phyloP scores from a whole-genome alignment of 768 basidiomycete genomes.

The Sarcomyxa edulis region DNA sequence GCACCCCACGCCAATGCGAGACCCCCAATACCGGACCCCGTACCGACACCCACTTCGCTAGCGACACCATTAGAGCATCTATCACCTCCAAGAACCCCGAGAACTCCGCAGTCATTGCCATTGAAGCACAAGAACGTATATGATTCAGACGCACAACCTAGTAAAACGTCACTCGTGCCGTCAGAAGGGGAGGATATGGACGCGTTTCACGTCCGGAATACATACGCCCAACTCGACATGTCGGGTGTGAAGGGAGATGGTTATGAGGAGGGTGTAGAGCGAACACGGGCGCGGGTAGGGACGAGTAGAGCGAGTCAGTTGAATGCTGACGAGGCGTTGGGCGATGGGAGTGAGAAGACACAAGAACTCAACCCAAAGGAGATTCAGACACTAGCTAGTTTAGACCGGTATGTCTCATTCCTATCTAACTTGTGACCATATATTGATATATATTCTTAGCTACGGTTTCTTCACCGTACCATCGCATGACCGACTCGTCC shows the following conservation, averaged over 20 bases:
- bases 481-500: conserved; percentile 80
- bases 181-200: conserved; percentile 81
- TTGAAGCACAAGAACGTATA: conserved; percentile 16
- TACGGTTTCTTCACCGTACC: conserved; percentile 88
- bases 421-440: conserved; percentile 9
- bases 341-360: conserved; percentile 54
- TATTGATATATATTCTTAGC: conserved; percentile 31
- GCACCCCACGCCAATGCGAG: conserved; percentile 22
- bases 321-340: conserved; percentile 50
- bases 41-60: conserved; percentile 19
- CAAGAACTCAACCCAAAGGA: conserved; percentile 72
- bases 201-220: conserved; percentile 76
- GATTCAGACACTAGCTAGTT: conserved; percentile 58
- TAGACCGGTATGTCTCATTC: conserved; percentile 73
- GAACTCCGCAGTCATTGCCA: conserved; percentile 10
- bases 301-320: conserved; percentile 53
- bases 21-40: conserved; percentile 17
- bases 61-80: too few species aligned
- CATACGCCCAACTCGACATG: conserved; percentile 85
- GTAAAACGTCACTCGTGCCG: conserved; percentile 58
- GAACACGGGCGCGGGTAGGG: conserved; percentile 73
- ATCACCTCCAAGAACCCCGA: too few species aligned
- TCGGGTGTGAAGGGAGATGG: conserved; percentile 95
- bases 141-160: conserved; percentile 28
- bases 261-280: conserved; percentile 89